phyloP scores from a whole-genome alignment of 2,329 filamentous ascomycete genomes.

The Bipolaris gigantea region DNA sequence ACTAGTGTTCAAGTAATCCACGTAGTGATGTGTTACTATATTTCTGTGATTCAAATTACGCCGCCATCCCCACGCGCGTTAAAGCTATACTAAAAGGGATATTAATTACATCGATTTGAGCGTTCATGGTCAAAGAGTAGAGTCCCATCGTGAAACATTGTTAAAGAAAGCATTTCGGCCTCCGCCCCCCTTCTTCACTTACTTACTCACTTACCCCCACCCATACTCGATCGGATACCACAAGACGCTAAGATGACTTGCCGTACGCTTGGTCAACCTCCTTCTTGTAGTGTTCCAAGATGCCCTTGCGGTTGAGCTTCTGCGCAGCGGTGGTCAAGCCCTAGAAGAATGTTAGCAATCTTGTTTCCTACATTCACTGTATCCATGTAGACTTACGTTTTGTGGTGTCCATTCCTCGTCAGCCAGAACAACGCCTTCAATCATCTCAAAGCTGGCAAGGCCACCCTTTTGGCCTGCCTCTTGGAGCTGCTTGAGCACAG shows the following conservation, averaged over 20 bases:
- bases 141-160: background rate
- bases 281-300: conserved; percentile 56
- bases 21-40: background rate
- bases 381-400: conserved; percentile 63
- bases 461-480: conserved; percentile 66
- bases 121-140: background rate
- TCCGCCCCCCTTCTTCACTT: background rate
- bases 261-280: conserved; percentile 54
- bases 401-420: conserved; percentile 88
- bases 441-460: conserved; percentile 70
- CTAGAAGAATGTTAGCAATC: conserved; percentile 36
- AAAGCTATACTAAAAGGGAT: conserved; percentile 2
- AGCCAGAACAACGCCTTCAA: conserved; percentile 74
- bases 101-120: conserved; percentile 8
- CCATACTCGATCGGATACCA: no score
- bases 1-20: background rate
- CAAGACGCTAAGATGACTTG: conserved; percentile 5
- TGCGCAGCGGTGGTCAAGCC: conserved; percentile 56
- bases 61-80: background rate
- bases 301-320: conserved; percentile 56
- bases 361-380: background rate
- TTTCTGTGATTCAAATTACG: background rate
- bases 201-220: background rate
- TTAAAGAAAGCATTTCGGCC: background rate
- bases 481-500: conserved; percentile 72